A percentile compares a stretch with the other conserved stretches of the same genome.
Conservation (phyloP, 2,329 filamentous ascomycete genomes). For the Massarina eburnea region DNA sequence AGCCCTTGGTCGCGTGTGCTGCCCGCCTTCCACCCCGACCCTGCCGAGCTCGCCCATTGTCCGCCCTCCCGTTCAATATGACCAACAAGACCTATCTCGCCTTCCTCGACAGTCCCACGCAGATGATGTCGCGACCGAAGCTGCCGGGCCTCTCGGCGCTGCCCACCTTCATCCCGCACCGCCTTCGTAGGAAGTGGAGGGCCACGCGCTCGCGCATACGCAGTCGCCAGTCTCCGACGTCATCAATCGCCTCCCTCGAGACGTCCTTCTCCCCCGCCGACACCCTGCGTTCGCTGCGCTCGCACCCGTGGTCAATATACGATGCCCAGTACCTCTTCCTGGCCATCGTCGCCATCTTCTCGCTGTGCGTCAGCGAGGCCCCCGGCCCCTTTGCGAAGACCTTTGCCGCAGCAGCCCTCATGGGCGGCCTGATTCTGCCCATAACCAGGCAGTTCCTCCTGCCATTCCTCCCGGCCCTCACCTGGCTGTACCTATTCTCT, state of each 20-base stretch:
- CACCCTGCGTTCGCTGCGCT: conserved; percentile 72
- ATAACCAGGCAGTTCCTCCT: conserved; percentile 89
- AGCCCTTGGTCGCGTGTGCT: conserved; percentile 23
- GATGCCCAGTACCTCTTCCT: conserved; percentile 84
- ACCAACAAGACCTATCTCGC: conserved; percentile 39
- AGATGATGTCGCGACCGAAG: conserved; percentile 47
- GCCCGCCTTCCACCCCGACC: conserved; percentile 8
- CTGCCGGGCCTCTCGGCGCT: conserved; percentile 52
- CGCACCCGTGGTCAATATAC: conserved; percentile 77
- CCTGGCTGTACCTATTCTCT: conserved; percentile 90
- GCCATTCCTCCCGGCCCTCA: conserved; percentile 80
- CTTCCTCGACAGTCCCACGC: conserved; percentile 33
- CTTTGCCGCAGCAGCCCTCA: conserved; percentile 65
- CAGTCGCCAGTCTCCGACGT: conserved; percentile 65
- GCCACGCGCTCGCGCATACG: conserved; percentile 64
- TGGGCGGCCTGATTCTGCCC: conserved; percentile 74
- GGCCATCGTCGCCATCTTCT: conserved; percentile 75
- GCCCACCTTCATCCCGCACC: conserved; percentile 61
- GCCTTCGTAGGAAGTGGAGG: conserved; percentile 66
- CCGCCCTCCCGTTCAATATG: conserved; percentile 16
- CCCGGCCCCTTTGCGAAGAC: conserved; percentile 80
- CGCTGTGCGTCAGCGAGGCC: conserved; percentile 75
- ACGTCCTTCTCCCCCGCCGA: conserved; percentile 81
- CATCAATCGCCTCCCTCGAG: conserved; percentile 74
- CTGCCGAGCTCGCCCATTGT: background rate